These are phyloP conservation scores for Coemansia sp. DNA, from an alignment of 192 early-diverging fungal species.

Conservation along the genomic window DNA sequence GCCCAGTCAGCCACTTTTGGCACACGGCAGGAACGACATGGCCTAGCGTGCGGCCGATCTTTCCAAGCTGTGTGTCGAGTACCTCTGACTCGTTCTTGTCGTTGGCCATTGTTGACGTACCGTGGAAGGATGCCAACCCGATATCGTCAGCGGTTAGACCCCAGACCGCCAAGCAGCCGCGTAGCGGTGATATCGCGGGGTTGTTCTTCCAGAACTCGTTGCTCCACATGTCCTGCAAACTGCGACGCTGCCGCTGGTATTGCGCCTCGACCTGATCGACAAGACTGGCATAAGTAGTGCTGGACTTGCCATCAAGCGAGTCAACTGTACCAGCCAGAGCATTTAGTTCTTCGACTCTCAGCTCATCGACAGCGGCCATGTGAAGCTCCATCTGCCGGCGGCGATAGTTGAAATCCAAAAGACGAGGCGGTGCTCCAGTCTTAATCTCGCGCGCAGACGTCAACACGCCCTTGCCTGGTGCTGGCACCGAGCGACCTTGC, in stretches of 20 bases:
- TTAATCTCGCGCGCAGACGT: slow-evolving; percentile 82
- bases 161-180: slow-evolving; percentile 86
- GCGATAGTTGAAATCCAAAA: slow-evolving; percentile 84
- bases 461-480: slow-evolving; percentile 92
- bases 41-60: slow-evolving; percentile 85
- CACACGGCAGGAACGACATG: slow-evolving; percentile 80
- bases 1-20: slow-evolving; percentile 94
- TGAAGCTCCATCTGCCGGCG: slow-evolving; percentile 64
- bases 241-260: slow-evolving; percentile 68
- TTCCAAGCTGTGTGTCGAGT: slow-evolving; percentile 80
- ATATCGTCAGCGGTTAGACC: slow-evolving; percentile 91
- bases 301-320: neutral
- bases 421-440: slow-evolving; percentile 58
- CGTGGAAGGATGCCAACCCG: slow-evolving; percentile 93
- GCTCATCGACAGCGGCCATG: slow-evolving; percentile 4
- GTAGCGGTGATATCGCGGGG: slow-evolving; percentile 76
- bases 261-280: slow-evolving; percentile 63
- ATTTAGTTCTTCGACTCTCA: slow-evolving; percentile 11
- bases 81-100: slow-evolving; percentile 95
- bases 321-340: neutral
- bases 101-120: slow-evolving; percentile 92
- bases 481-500: slow-evolving; percentile 91
- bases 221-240: slow-evolving; percentile 72
- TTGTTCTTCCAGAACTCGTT: slow-evolving; percentile 82
- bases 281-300: neutral